Evolutionary conservation across 2,329 filamentous ascomycete species (phyloP).

Genomic region (Pochonia chlamydosporia): DNA sequence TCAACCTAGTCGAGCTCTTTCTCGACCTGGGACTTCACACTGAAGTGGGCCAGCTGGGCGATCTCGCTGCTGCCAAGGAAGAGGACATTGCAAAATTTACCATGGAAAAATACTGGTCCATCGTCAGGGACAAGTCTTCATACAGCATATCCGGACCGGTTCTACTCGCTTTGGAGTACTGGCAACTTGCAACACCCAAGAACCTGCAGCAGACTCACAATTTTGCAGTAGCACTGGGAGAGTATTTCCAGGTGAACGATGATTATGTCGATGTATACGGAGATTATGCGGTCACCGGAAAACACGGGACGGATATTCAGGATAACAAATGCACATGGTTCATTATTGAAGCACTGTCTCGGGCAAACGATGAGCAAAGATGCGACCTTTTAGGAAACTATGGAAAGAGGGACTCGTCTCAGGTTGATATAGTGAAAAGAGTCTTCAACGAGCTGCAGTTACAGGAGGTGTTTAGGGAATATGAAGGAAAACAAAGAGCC

Average conservation of each 20-base stretch:
- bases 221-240: conserved; percentile 91
- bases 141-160: conserved; percentile 99
- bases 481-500: neutral
- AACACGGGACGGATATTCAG: conserved; percentile 96
- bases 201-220: conserved; percentile 86
- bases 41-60: conserved; percentile 88
- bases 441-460: neutral
- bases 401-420: conserved; percentile 71
- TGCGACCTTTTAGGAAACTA: conserved; percentile 86
- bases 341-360: conserved; percentile 83
- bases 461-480: neutral
- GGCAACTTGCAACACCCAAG: conserved; percentile 74
- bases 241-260: conserved; percentile 99
- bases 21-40: conserved; percentile 92
- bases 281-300: conserved; percentile 84
- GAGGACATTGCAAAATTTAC: conserved; percentile 89
- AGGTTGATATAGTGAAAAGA: neutral
- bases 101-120: conserved; percentile 92
- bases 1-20: conserved; percentile 90
- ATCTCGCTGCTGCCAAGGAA: conserved; percentile 93
- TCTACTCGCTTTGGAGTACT: conserved; percentile 77
- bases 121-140: conserved; percentile 98
- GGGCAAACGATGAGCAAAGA: conserved; percentile 76
- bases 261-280: conserved; percentile 98
- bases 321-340: conserved; percentile 99